Evolutionary conservation across 2,329 filamentous ascomycete genomes (phyloP).

Genomic region (Tolypocladium sp.): DNA sequence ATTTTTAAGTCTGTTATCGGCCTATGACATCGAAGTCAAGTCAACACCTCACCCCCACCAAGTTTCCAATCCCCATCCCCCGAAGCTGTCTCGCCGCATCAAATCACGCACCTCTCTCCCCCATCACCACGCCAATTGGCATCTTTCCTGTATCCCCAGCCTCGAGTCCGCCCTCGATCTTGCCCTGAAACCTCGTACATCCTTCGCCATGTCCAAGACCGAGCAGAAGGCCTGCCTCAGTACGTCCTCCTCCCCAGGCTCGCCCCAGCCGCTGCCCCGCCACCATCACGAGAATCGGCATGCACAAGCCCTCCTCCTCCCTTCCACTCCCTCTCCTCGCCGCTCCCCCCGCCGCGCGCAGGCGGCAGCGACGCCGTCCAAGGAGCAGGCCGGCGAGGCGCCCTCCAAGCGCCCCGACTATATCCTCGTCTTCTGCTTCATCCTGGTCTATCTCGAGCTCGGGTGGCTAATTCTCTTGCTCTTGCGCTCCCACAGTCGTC

Average conservation of each 20-base stretch:
- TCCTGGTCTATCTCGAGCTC: constrained; percentile 47
- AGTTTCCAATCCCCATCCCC: not conserved
- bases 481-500: constrained; percentile 61
- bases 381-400: constrained; percentile 3
- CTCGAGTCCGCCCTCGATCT: not conserved
- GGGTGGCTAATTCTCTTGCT: constrained; percentile 51
- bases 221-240: constrained; percentile 54
- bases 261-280: constrained; percentile 13
- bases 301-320: not conserved
- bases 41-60: not conserved
- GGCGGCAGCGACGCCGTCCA: constrained; percentile 1
- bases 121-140: not conserved
- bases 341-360: constrained; percentile 10
- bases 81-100: not conserved
- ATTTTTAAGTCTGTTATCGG: not conserved
- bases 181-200: not conserved
- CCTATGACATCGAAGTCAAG: not conserved
- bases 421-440: constrained; percentile 38
- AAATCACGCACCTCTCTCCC: not conserved
- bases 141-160: not conserved
- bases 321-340: constrained; percentile 2
- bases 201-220: constrained; percentile 39
- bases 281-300: constrained; percentile 6
- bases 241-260: constrained; percentile 35
- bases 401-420: constrained; percentile 18